Conservation (phyloP, 1,284 basidiomycete genomes). For the Inonotus obliquus region DNA sequence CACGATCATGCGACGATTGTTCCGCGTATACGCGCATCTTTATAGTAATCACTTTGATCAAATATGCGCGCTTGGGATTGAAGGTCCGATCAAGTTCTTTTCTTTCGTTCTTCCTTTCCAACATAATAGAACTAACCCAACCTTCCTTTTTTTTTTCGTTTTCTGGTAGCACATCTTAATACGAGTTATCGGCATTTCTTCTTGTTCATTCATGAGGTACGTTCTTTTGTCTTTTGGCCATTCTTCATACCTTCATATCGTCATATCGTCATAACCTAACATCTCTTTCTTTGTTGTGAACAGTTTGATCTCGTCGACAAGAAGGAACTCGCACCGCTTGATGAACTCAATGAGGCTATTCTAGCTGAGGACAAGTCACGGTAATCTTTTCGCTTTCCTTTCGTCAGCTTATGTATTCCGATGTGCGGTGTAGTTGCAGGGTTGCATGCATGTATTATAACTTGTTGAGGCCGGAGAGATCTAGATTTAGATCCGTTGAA, state of each 20-base stretch:
- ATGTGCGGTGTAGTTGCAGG: background rate
- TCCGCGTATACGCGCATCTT: conserved; percentile 97
- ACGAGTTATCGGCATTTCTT: conserved; percentile 99
- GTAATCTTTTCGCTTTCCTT: conserved; percentile 22
- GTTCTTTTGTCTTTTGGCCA: too few relatives aligned
- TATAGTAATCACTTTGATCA: conserved; percentile 99
- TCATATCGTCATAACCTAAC: background rate
- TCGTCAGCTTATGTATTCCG: conserved; percentile 4
- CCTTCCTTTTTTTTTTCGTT: background rate
- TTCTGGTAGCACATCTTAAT: conserved; percentile 83
- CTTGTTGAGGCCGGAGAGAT: too few relatives aligned
- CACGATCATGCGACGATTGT: conserved; percentile 88
- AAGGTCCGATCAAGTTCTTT: conserved; percentile 57
- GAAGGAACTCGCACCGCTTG: conserved; percentile 93
- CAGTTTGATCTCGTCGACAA: conserved; percentile 97
- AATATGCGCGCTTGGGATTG: conserved; percentile 96
- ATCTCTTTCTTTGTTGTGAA: background rate
- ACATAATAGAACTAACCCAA: conserved; percentile 3
- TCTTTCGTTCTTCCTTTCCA: background rate
- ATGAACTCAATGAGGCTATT: conserved; percentile 96
- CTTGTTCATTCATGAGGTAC: conserved; percentile 93
- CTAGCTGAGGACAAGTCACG: conserved; percentile 77
- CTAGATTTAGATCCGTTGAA: too few relatives aligned
- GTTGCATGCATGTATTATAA: too few relatives aligned
- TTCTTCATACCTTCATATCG: background rate